Evolutionary conservation across 2,329 filamentous ascomycete genomes (phyloP).

Genomic region (Juglanconis sp.): DNA sequence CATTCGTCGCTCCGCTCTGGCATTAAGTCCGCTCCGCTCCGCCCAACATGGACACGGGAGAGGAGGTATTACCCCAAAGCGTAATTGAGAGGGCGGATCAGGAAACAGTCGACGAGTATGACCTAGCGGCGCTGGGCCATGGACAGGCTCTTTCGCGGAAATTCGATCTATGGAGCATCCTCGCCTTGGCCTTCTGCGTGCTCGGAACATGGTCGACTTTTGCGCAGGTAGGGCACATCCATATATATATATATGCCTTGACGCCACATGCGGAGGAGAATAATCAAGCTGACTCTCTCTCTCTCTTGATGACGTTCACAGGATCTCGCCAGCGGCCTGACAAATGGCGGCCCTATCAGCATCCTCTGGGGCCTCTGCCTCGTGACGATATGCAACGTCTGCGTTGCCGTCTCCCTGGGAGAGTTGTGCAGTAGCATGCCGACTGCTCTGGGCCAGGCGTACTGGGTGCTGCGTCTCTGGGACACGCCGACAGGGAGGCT

Average conservation of each 20-base stretch:
- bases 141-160: constrained; percentile 39
- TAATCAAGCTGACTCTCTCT: neutral
- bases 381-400: constrained; percentile 51
- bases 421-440: constrained; percentile 58
- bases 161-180: constrained; percentile 54
- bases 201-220: constrained; percentile 58
- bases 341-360: constrained; percentile 50
- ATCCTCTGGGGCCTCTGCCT: constrained; percentile 54
- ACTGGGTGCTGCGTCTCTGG: constrained; percentile 47
- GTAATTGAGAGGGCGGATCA: constrained; percentile 3
- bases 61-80: neutral
- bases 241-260: neutral
- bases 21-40: neutral
- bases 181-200: constrained; percentile 54
- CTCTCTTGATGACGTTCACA: neutral
- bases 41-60: neutral
- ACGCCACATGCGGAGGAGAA: neutral
- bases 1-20: too few species aligned
- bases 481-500: constrained; percentile 39
- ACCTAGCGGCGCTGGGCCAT: constrained; percentile 40
- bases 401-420: constrained; percentile 51
- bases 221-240: constrained; percentile 35
- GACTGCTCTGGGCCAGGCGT: constrained; percentile 57
- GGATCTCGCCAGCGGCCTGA: constrained; percentile 45
- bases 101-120: constrained; percentile 30